phyloP scores from a whole-genome alignment of 2,329 filamentous ascomycete species.

The Colletotrichum tabaci region DNA sequence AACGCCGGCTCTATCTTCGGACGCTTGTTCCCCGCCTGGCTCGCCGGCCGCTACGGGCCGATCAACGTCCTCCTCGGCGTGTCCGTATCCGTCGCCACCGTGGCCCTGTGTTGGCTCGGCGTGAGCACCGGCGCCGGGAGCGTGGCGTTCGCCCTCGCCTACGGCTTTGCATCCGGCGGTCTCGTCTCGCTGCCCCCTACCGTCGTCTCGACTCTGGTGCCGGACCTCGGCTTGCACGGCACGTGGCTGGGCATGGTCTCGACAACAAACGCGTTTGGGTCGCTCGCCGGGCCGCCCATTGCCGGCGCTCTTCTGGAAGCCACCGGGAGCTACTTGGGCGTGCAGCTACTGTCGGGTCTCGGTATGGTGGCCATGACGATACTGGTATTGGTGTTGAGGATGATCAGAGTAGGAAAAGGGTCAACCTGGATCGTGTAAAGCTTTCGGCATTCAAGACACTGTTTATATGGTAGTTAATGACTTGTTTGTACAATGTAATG shows the following conservation, averaged over 20 bases:
- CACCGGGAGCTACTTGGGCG: slow-evolving; percentile 46
- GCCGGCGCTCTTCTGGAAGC: slow-evolving; percentile 54
- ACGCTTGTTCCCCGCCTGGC: slow-evolving; percentile 61
- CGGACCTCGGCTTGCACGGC: slow-evolving; percentile 57
- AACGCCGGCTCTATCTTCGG: slow-evolving; percentile 66
- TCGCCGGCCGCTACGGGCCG: slow-evolving; percentile 59
- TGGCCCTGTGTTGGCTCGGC: slow-evolving; percentile 58
- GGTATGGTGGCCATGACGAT: slow-evolving; percentile 43
- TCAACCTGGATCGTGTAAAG: not conserved
- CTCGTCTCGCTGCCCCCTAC: slow-evolving; percentile 60
- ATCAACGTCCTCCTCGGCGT: slow-evolving; percentile 57
- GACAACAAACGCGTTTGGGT: slow-evolving; percentile 54
- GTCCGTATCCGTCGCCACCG: slow-evolving; percentile 51
- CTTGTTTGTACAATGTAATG: too few species aligned
- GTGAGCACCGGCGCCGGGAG: slow-evolving; percentile 54
- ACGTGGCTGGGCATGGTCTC: slow-evolving; percentile 62
- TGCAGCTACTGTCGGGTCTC: slow-evolving; percentile 50
- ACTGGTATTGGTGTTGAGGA: slow-evolving; percentile 10
- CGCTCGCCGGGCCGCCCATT: slow-evolving; percentile 56
- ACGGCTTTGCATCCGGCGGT: slow-evolving; percentile 63
- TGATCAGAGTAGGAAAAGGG: not conserved
- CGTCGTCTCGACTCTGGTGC: slow-evolving; percentile 58
- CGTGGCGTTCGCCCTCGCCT: slow-evolving; percentile 59
- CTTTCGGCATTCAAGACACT: too few species aligned
- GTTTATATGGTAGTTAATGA: too few species aligned